Evolutionary conservation across 2,329 filamentous ascomycete species (phyloP), one percentile per base, ranked within the genome.

Genomic region (Chaetomium strumarium): DNA sequence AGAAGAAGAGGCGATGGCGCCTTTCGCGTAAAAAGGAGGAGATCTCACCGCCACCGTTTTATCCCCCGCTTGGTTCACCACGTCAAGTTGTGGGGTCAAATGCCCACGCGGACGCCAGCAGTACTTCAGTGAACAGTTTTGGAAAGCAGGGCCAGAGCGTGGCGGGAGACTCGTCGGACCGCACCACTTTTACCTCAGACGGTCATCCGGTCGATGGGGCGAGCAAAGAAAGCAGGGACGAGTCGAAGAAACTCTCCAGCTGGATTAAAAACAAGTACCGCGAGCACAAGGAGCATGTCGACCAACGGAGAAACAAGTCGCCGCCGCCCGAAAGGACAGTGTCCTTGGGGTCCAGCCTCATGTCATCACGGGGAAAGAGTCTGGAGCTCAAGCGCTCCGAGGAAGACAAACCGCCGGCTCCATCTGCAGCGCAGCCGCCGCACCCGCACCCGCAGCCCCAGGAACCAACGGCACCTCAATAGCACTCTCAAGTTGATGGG

Each of bases 1-100:
- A 87, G 49, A 87, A 84, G 68, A 86, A 85, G 63, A 81, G 78
- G 53, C 82, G 86, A 29, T 81, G 80, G 73, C 89, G 90, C 73
- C 76, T 90, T 48, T 86, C 89, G 16, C 84, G 84, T 17, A 77
- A 77, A 50, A 83, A 78, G 55, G 80, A 84, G 33, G 83, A 84
- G 33, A 68, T 75, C 41, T 69, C 75, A 11, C 66, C 74, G 20
- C 72, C 74, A 19, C 72, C 60, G 2, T 42, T 69, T 61, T 63
- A 72, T 52, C 60, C 72, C 60, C 55, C 69, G 52, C 51, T 79
- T 58, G 66, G 73, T 54, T 66, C 77, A 49, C 70, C 77, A 49
- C 65, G 72, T 8, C 67, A 71, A 38, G 72, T 70, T 1, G 62
- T 84, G n/a, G 84, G 83, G 12, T 75, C 78, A 11, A 86, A 86